A percentile compares a stretch with the other conserved stretches of the same genome.
Evolutionary conservation across 2,329 filamentous ascomycete genomes (phyloP).

Genomic region (Ceratocystis lukuohia): DNA sequence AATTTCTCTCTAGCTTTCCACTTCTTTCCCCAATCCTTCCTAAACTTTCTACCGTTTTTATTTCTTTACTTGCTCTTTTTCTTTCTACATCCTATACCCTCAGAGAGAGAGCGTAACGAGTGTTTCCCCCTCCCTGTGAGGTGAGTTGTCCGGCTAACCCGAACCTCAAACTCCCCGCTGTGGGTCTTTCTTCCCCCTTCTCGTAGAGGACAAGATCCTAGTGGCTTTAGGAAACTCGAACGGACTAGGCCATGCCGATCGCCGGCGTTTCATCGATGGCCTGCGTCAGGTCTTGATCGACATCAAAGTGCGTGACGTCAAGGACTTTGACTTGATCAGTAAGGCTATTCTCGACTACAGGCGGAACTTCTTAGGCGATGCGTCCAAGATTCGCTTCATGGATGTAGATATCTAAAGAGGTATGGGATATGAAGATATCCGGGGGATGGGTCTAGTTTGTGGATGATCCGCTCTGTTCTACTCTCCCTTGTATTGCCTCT

Average conservation of each 20-base stretch:
- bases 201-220: constrained; percentile 57
- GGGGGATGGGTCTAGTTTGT: neutral
- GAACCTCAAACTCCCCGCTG: neutral
- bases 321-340: constrained; percentile 54
- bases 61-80: neutral
- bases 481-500: too few species aligned
- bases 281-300: constrained; percentile 48
- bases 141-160: constrained; percentile 12
- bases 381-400: constrained; percentile 39
- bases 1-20: constrained; percentile 1
- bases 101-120: constrained; percentile 6
- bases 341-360: constrained; percentile 54
- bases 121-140: constrained; percentile 3
- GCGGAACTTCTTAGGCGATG: constrained; percentile 49
- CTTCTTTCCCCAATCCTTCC: neutral
- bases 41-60: neutral
- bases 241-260: constrained; percentile 48
- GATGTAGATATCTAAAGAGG: constrained; percentile 13
- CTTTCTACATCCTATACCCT: neutral
- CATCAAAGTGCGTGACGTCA: constrained; percentile 45
- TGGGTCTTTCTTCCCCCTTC: constrained; percentile 2
- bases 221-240: constrained; percentile 56
- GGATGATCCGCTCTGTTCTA: too few species aligned
- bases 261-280: constrained; percentile 48
- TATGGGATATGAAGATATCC: too few species aligned